Evolutionary conservation across 108 stramenopile species (phyloP).

Genomic region (Fragilaria crotonensis): DNA sequence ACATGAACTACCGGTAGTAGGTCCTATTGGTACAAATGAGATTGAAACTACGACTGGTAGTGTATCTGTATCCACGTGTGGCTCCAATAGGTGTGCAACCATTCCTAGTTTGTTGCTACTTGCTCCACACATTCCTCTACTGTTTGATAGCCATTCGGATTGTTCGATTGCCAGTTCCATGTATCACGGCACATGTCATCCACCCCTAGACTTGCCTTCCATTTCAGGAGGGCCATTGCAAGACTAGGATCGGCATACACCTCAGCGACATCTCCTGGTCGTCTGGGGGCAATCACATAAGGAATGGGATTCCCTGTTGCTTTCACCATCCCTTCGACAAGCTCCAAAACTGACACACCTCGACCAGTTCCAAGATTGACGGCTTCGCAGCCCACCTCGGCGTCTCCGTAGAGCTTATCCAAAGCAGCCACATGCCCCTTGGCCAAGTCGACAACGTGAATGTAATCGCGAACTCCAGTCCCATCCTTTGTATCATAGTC

Average conservation of each 20-base stretch:
- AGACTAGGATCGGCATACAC: conserved; percentile 87
- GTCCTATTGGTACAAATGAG: too few species aligned
- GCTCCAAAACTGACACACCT: conserved; percentile 90
- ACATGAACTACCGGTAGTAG: too few species aligned
- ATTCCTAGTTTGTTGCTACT: conserved; percentile 4
- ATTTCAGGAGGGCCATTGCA: conserved; percentile 76
- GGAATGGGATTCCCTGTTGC: conserved; percentile 87
- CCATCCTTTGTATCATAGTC: conserved; percentile 99
- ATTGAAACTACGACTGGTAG: too few species aligned
- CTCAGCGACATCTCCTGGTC: conserved; percentile 92
- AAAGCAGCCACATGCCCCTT: conserved; percentile 93
- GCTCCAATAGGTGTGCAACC: too few species aligned
- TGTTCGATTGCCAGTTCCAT: conserved; percentile 96
- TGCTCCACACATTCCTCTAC: conserved; percentile 5
- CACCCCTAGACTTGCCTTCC: conserved; percentile 84
- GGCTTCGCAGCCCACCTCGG: conserved; percentile 62
- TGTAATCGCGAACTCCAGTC: conserved; percentile 98
- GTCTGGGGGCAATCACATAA: conserved; percentile 78
- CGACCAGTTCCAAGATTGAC: conserved; percentile 97
- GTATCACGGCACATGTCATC: conserved; percentile 95
- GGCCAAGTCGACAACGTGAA: conserved; percentile 98
- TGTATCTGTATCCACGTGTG: too few species aligned
- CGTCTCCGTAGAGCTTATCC: conserved; percentile 65
- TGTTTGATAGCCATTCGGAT: conserved; percentile 89
- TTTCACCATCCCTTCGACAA: conserved; percentile 88